phyloP scores from a whole-genome alignment of 2,329 filamentous ascomycete species.

The Neopestalotiopsis sp. region DNA sequence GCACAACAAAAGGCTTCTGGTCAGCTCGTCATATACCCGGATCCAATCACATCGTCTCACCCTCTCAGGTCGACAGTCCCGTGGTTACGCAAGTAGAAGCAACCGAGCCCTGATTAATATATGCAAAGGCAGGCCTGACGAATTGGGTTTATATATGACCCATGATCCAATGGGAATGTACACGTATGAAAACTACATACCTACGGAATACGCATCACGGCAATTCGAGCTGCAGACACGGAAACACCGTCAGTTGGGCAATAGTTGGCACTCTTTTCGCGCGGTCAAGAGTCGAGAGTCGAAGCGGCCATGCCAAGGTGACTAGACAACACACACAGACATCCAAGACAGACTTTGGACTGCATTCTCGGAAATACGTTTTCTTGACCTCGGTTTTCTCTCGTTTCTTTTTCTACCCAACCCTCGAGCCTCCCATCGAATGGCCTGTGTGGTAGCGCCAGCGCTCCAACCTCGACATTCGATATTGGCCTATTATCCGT shows the following conservation, averaged over 20 bases:
- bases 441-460: not conserved
- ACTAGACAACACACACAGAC: not conserved
- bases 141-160: constrained; percentile 3
- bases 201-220: not conserved
- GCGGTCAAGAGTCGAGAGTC: not conserved
- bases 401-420: not conserved
- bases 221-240: not conserved
- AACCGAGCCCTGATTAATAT: constrained; percentile 4
- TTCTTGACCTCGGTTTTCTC: not conserved
- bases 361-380: not conserved
- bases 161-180: not conserved
- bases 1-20: not conserved
- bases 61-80: not conserved
- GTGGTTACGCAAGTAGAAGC: not conserved
- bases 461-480: not conserved
- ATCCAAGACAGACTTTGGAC: not conserved
- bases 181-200: not conserved
- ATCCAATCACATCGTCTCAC: not conserved
- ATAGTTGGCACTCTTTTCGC: not conserved
- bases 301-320: not conserved
- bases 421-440: not conserved
- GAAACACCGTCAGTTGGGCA: not conserved
- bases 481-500: not conserved
- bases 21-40: constrained; percentile 1
- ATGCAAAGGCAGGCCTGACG: not conserved